Base-by-base conservation (phyloP, 2,329 filamentous ascomycete species). In the Sarocladium brachiariae region DNA sequence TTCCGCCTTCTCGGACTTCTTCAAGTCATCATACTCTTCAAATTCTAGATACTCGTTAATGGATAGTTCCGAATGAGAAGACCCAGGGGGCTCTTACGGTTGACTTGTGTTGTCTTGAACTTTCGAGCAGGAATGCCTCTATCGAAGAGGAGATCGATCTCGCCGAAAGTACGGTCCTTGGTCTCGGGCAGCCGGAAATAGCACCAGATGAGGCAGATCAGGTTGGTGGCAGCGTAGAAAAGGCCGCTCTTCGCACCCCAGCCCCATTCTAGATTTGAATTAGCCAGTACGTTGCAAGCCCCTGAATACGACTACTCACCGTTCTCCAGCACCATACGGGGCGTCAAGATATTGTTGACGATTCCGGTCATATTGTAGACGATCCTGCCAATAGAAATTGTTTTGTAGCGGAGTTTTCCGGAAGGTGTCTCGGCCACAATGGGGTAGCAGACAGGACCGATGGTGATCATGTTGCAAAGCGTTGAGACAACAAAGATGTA, bases 321-420 rank as follows among this genome's bases (percentile, higher is more conserved):
- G 46, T n/a, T 25, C 13, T 24, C 10, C 39, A 45, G n/a, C 19
- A 60, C 57, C 56, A 67, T 67, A 33, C 69, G 64, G 0, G 69
- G 68, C 2, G 70, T 65, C 7, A 65, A 56, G 2, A 64, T 53
- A n/a, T 65, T 69, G 38, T 67, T 63, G n/a, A 70, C 56, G n/a
- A 76, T 67, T 45, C 65, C 67, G 37, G 63, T 60, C 5, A 73
- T 55, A 50, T 74, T 71, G 56, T 74, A 75, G 4, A 67, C 59
- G 37, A 66, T 67, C 6, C 72, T 58, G 0, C 70, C 68, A 10
- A 76, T 59, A 1, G 70, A 68, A 1, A 75, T 69, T 0, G 72
- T 74, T 60, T 74, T 72, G 30, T 68, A 65, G 9, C 70, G 64
- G 1, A 76, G 64, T 10, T 72, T 64, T 2, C 65, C 68, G 0